Evolutionary conservation across 805 yeast genomes (phyloP).

Genomic region (Metschnikowia baotianmanensis): DNA sequence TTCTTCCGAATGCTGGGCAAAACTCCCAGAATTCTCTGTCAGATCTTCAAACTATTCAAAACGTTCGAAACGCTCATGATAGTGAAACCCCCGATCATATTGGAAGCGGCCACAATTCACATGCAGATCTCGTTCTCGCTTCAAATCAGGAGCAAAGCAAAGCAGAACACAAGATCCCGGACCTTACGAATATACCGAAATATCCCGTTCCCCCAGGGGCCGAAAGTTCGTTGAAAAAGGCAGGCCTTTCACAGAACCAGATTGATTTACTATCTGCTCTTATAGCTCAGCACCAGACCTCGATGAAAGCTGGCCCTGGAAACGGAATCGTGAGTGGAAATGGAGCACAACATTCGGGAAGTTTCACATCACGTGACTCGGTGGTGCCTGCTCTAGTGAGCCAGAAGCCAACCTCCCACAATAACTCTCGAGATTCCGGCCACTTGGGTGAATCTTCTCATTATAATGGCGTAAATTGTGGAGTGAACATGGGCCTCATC

Average conservation of each 20-base stretch:
- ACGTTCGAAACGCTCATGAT: background rate
- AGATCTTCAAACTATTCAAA: background rate
- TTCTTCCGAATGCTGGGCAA: too few relatives aligned
- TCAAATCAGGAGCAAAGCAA: background rate
- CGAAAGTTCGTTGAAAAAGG: constrained; percentile 55
- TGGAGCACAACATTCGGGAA: too few relatives aligned
- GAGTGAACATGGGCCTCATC: background rate
- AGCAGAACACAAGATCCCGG: constrained; percentile 9
- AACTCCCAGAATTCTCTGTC: background rate
- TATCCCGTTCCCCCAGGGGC: constrained; percentile 76
- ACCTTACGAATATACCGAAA: constrained; percentile 47
- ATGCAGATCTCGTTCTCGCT: background rate
- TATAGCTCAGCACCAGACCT: constrained; percentile 63
- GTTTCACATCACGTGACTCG: background rate
- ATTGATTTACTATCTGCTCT: constrained; percentile 71
- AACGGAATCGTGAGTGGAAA: too few relatives aligned
- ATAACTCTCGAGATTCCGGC: background rate
- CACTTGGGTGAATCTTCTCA: background rate
- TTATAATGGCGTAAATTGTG: background rate
- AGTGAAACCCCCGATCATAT: background rate
- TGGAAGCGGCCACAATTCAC: background rate
- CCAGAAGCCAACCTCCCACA: background rate
- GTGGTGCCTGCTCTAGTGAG: constrained; percentile 4
- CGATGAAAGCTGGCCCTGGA: constrained; percentile 11
- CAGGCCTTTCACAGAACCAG: constrained; percentile 66